Evolutionary conservation across 768 basidiomycete genomes (phyloP).

Genomic region (Flagelloscypha sp.): DNA sequence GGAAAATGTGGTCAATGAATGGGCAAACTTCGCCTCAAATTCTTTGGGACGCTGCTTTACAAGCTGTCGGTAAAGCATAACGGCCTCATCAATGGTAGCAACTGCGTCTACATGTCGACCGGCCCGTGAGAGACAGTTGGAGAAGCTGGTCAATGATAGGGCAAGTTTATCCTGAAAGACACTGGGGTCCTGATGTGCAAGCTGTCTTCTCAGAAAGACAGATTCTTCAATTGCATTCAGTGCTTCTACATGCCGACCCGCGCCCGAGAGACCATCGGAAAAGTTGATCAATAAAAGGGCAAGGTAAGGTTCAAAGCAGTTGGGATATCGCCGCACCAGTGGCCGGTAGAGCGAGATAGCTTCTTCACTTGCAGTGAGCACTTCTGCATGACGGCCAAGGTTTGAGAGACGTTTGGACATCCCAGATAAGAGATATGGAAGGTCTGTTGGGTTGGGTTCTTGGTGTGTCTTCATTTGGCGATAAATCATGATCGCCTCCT

Average conservation of each 20-base stretch:
- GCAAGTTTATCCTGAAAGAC: not conserved
- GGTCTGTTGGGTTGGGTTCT: not conserved
- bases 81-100: not conserved
- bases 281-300: not conserved
- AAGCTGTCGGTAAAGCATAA: not conserved
- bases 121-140: not conserved
- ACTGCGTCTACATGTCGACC: not conserved
- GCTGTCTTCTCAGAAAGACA: not conserved
- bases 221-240: not conserved
- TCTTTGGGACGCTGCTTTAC: not conserved
- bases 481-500: not conserved
- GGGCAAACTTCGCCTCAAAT: not conserved
- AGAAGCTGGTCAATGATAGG: not conserved
- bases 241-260: not conserved
- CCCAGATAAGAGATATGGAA: conserved; percentile 1
- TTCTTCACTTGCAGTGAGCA: conserved; percentile 1
- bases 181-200: not conserved
- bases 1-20: not conserved
- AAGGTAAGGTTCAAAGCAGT: not conserved
- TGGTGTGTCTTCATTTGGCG: not conserved
- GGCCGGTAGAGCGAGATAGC: not conserved
- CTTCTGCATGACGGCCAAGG: not conserved
- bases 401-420: not conserved
- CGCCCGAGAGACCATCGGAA: not conserved
- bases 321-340: not conserved